Conservation (phyloP, 768 basidiomycete genomes). For the Panellus pusillus region DNA sequence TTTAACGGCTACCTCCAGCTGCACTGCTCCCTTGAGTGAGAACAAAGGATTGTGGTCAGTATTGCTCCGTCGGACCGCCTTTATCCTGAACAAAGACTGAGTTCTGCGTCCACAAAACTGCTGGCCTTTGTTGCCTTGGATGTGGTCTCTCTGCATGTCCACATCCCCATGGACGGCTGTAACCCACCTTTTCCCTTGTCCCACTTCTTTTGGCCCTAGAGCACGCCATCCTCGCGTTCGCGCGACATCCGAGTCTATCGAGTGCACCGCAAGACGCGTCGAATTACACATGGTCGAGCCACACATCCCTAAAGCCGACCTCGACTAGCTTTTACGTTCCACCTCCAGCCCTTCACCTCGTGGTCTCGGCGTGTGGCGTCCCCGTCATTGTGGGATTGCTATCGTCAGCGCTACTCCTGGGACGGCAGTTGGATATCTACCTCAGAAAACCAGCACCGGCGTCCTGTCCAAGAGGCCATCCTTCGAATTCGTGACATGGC, state of each 20-base stretch:
- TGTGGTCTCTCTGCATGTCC: too few species aligned
- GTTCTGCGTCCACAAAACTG: too few species aligned
- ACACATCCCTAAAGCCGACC: neutral
- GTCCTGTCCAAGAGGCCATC: conserved; percentile 13
- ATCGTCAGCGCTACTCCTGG: neutral
- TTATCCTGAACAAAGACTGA: too few species aligned
- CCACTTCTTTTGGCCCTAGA: conserved; percentile 6
- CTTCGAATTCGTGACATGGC: conserved; percentile 12
- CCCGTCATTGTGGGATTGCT: neutral
- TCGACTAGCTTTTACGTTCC: neutral
- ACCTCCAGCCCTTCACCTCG: neutral
- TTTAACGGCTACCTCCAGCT: too few species aligned
- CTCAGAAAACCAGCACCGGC: neutral
- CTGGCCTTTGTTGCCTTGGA: too few species aligned
- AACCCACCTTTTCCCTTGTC: neutral
- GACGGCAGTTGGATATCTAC: neutral
- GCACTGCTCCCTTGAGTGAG: too few species aligned
- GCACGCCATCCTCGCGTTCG: neutral
- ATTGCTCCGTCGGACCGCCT: too few species aligned
- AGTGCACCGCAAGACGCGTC: neutral
- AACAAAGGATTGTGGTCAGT: too few species aligned
- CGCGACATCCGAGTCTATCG: neutral
- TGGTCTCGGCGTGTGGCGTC: conserved; percentile 8
- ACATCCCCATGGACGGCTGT: conserved; percentile 1
- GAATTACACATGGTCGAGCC: neutral